Percentiles rank a stretch among this genome's conserved stretches.
phyloP scores from a whole-genome alignment of 176 grass and related monocot species.

The Oryza nivara region DNA sequence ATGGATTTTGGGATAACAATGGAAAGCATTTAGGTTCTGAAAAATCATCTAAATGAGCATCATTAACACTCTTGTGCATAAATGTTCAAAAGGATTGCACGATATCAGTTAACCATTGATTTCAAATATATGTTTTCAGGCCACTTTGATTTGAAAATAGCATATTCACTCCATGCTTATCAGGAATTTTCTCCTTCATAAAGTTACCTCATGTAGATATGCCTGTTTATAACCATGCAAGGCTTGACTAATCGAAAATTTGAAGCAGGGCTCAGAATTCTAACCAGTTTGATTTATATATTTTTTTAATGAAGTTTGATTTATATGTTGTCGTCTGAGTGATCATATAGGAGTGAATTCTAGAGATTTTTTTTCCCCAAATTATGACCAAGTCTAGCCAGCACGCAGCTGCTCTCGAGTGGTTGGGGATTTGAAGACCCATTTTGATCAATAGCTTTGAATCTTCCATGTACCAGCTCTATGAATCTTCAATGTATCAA shows the following conservation, averaged over 20 bases:
- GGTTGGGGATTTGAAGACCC: conserved; percentile 10
- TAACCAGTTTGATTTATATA: background rate
- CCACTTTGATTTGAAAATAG: background rate
- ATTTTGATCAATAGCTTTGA: background rate
- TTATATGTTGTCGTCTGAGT: background rate
- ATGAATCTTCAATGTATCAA: background rate
- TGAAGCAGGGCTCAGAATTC: background rate
- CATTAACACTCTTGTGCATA: background rate
- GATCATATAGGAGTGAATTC: background rate
- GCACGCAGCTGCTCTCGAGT: background rate
- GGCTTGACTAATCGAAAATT: background rate
- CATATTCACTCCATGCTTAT: background rate
- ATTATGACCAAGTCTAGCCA: background rate
- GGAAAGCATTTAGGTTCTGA: background rate
- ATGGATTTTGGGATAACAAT: background rate
- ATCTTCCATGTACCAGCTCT: conserved; percentile 17
- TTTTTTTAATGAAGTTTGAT: background rate
- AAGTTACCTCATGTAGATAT: background rate
- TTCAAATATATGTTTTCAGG: background rate
- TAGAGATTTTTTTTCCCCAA: background rate
- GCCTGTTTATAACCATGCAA: background rate
- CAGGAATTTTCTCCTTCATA: background rate
- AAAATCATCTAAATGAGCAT: background rate
- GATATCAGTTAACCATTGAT: background rate
- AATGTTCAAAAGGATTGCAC: background rate